Conservation (phyloP, 2,329 filamentous ascomycete genomes). For the Elsinoe necatrix region DNA sequence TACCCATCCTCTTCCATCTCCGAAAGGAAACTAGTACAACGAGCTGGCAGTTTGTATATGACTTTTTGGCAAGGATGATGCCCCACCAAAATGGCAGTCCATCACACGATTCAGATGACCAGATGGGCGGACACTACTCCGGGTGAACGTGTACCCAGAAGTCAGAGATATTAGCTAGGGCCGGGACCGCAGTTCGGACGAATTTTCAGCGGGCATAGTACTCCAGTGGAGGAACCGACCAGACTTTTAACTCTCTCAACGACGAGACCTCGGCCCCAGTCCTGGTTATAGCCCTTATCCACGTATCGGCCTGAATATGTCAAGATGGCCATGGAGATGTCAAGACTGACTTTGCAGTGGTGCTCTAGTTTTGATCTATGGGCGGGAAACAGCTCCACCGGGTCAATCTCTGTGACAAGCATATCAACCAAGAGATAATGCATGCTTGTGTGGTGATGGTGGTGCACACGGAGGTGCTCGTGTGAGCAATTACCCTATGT, state of each 20-base stretch:
- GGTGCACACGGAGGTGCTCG: background rate
- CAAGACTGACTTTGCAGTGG: background rate
- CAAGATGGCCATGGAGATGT: background rate
- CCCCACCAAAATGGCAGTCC: background rate
- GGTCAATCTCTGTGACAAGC: background rate
- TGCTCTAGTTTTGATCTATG: background rate
- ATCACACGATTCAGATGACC: background rate
- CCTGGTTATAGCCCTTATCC: background rate
- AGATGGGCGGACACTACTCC: background rate
- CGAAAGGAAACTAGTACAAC: too few relatives aligned
- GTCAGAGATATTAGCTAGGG: conserved; percentile 7
- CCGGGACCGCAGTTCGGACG: background rate
- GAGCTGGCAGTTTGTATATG: too few relatives aligned
- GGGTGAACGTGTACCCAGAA: background rate
- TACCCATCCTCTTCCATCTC: too few relatives aligned
- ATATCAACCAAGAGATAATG: background rate
- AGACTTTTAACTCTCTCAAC: background rate
- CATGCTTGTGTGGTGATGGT: background rate
- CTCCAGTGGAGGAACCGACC: conserved; percentile 8
- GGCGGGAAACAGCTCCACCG: background rate
- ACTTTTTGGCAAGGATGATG: background rate
- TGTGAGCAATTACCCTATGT: background rate
- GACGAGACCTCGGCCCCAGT: conserved; percentile 1
- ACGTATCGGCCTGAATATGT: conserved; percentile 4
- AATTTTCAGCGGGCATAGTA: background rate